These are phyloP conservation scores for Paramecium caudatum DNA, from an alignment of 73 alveolate species.

Conservation along the genomic window DNA sequence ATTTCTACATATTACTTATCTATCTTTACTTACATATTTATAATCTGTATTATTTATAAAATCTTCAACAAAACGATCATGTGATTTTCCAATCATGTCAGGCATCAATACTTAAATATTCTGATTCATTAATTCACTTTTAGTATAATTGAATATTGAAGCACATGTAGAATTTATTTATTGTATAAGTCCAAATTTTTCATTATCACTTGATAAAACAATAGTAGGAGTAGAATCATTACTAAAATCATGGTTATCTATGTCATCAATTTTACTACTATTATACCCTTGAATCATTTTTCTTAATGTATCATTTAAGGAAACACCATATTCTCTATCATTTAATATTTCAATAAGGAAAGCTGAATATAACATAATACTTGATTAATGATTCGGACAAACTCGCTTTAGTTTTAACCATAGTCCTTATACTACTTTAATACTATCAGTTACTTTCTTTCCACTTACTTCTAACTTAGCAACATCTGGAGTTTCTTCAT, in stretches of 20 bases:
- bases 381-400: constrained; percentile 56
- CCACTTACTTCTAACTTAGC: constrained; percentile 48
- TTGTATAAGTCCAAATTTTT: constrained; percentile 46
- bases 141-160: constrained; percentile 36
- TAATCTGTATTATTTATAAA: constrained; percentile 7
- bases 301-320: constrained; percentile 33
- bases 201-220: constrained; percentile 53
- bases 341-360: constrained; percentile 2
- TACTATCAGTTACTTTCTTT: constrained; percentile 51
- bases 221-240: constrained; percentile 56
- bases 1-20: constrained; percentile 22
- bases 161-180: constrained; percentile 44
- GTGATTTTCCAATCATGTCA: constrained; percentile 52
- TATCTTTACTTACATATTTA: constrained; percentile 35
- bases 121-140: constrained; percentile 51
- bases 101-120: constrained; percentile 39
- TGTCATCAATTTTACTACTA: constrained; percentile 58
- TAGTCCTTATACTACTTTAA: not conserved
- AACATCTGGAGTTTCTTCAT: constrained; percentile 64
- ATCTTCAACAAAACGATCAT: constrained; percentile 56
- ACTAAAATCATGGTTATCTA: constrained; percentile 62
- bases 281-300: constrained; percentile 32
- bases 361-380: constrained; percentile 20
- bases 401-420: constrained; percentile 57
- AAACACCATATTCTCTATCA: constrained; percentile 23